phyloP scores from a whole-genome alignment of 768 basidiomycete genomes.

The Clavulina sp. region DNA sequence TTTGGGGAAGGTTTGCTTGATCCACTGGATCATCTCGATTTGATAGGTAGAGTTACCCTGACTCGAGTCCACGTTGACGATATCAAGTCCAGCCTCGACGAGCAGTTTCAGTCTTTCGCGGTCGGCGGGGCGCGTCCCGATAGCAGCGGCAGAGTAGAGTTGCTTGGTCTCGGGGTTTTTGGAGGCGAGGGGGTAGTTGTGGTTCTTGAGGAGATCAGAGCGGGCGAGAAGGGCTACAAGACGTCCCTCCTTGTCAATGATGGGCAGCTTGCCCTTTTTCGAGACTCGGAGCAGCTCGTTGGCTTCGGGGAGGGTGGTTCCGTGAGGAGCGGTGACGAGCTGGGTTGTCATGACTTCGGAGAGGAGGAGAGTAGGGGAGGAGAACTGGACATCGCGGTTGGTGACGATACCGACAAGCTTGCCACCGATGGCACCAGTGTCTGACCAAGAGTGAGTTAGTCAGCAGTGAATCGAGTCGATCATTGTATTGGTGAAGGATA shows the following conservation, averaged over 20 bases:
- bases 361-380: slow-evolving; percentile 43
- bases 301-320: slow-evolving; percentile 80
- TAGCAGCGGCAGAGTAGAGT: slow-evolving; percentile 87
- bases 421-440: slow-evolving; percentile 71
- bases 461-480: neutral
- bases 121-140: slow-evolving; percentile 85
- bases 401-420: slow-evolving; percentile 96
- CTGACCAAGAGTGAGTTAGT: slow-evolving; percentile 25
- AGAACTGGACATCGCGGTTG: slow-evolving; percentile 90
- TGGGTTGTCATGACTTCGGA: slow-evolving; percentile 76
- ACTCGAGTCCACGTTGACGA: slow-evolving; percentile 86
- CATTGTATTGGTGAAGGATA: neutral
- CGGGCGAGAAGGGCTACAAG: slow-evolving; percentile 80
- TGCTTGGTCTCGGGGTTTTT: slow-evolving; percentile 86
- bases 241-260: slow-evolving; percentile 46
- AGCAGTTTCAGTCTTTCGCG: slow-evolving; percentile 69
- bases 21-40: slow-evolving; percentile 86
- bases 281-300: slow-evolving; percentile 89
- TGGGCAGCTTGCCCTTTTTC: slow-evolving; percentile 95
- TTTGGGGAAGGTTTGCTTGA: slow-evolving; percentile 68
- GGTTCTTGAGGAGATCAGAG: slow-evolving; percentile 93
- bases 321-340: slow-evolving; percentile 72
- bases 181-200: slow-evolving; percentile 86
- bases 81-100: slow-evolving; percentile 87
- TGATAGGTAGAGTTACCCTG: slow-evolving; percentile 94